These are phyloP conservation scores for Lipomyces kockii DNA, from an alignment of 805 yeast genomes.

Conservation along the genomic window DNA sequence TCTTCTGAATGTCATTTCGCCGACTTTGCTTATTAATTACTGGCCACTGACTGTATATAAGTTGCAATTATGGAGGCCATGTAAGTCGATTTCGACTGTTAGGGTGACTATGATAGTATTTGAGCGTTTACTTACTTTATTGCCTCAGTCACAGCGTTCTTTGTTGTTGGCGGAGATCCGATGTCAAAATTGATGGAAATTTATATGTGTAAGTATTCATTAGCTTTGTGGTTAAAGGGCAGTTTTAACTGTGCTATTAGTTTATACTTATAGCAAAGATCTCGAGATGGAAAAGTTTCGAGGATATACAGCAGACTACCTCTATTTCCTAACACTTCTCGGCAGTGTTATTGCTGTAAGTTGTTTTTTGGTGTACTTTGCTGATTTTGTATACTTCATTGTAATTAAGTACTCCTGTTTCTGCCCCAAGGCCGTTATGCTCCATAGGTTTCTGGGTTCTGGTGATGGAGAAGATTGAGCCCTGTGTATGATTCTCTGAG, in stretches of 20 bases:
- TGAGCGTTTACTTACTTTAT: neutral
- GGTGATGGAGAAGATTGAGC: slow-evolving; percentile 46
- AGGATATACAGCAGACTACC: slow-evolving; percentile 37
- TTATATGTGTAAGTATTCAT: slow-evolving; percentile 33
- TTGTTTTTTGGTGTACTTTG: neutral
- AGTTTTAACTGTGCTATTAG: slow-evolving; percentile 16
- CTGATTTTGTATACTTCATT: too few species aligned
- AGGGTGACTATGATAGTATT: neutral
- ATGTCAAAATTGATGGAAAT: slow-evolving; percentile 38
- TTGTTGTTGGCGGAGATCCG: slow-evolving; percentile 35
- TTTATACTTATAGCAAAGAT: slow-evolving; percentile 39
- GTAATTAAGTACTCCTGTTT: slow-evolving; percentile 41
- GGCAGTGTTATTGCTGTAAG: slow-evolving; percentile 36
- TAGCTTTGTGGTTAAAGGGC: neutral
- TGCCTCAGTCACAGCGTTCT: slow-evolving; percentile 33
- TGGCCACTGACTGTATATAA: slow-evolving; percentile 33
- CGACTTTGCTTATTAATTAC: slow-evolving; percentile 26
- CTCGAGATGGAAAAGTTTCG: slow-evolving; percentile 37
- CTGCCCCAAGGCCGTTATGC: slow-evolving; percentile 43
- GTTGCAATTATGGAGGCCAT: slow-evolving; percentile 32
- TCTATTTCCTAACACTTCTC: slow-evolving; percentile 35
- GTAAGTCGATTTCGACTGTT: slow-evolving; percentile 22
- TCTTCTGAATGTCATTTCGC: slow-evolving; percentile 28
- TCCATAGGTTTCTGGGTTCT: slow-evolving; percentile 43
- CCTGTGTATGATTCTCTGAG: slow-evolving; percentile 18